These are phyloP conservation scores for Pseudogymnoascus sp. DNA, from an alignment of 2,329 filamentous ascomycete genomes.

Conservation along the genomic window DNA sequence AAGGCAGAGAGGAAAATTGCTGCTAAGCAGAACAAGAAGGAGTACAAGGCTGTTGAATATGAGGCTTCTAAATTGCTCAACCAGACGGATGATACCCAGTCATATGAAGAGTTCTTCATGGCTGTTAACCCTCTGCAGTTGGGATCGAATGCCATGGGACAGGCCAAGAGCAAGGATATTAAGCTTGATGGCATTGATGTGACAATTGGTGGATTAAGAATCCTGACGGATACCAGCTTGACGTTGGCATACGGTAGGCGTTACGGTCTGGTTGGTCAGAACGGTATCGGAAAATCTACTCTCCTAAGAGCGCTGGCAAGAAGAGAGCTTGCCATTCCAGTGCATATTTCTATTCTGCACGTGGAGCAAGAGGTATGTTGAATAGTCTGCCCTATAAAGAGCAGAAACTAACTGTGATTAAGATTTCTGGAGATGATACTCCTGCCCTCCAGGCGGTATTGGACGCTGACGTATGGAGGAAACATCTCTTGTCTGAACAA, in stretches of 20 bases:
- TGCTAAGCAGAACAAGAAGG: constrained; percentile 97
- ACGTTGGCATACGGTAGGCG: constrained; percentile 87
- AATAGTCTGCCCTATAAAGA: background rate
- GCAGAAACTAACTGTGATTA: constrained; percentile 20
- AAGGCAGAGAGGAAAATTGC: constrained; percentile 97
- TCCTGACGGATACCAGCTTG: constrained; percentile 82
- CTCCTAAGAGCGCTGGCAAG: constrained; percentile 83
- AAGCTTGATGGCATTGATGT: constrained; percentile 96
- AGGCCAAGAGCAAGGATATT: constrained; percentile 95
- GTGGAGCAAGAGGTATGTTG: constrained; percentile 86
- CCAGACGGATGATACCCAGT: constrained; percentile 73
- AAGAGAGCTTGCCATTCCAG: constrained; percentile 89
- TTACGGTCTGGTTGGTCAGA: constrained; percentile 97
- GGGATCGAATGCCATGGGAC: constrained; percentile 56
- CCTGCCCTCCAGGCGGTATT: constrained; percentile 89
- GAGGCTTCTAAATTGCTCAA: constrained; percentile 87
- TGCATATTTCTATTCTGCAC: constrained; percentile 96
- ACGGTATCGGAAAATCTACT: constrained; percentile 98
- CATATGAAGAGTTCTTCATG: constrained; percentile 99
- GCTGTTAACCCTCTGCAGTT: constrained; percentile 93
- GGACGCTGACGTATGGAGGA: constrained; percentile 97
- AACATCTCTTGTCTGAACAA: constrained; percentile 86
- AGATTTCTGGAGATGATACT: constrained; percentile 94
- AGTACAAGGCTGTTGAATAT: constrained; percentile 97
- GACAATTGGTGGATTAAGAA: constrained; percentile 79